Evolutionary conservation across 2,329 filamentous ascomycete genomes (phyloP), one percentile per base, ranked within the genome.

Genomic region (Stromatinia cepivora): DNA sequence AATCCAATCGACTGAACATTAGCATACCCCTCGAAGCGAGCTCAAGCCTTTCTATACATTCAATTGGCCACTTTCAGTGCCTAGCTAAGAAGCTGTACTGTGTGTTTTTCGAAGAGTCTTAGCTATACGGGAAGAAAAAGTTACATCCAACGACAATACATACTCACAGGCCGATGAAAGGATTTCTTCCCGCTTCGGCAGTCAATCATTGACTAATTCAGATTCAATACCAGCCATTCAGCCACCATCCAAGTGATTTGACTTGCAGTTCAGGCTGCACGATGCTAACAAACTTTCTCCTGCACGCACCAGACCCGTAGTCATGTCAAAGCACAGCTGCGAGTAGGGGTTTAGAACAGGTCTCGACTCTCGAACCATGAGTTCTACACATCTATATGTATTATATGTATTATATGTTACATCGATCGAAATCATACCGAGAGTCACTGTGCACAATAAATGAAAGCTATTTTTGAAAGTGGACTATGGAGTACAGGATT

Each of bases 391-490:
- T 13, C 31, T 46, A 22, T 46, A 11, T 42, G 46, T n/a, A 13
- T n/a, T 20, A 31, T 34, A 42, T n/a, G n/a, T 3, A 58, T 25
- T 9, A 31, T n/a, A 61, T 31, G 42, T 61, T 13, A 22, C 58
- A 61, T 22, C 20, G 20, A 22, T 22, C n/a, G n/a, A 11, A 25
- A 5, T 28, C 36, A 36, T 22, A 11, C 39, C 39, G 36, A 45
- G 36, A 28, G n/a, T 59, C n/a, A 28, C 39, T 8, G 13, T 42
- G 39, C 39, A 31, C 7, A 34, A 31, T n/a, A 31, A 48, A 17
- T 22, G 22, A 62, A 20, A 36, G 45, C 59, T 62, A 62, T 50
- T 62, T 62, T 62, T 31, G 25, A 62, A 62, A 31, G 39, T 57
- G 54, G 54, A 57, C 54, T 15, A 13, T 22, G 36, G 17, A 20